Evolutionary conservation across 352 stramenopile genomes (phyloP), one percentile per base, ranked within the genome.

Genomic region (Halophytophthora batemanensis): DNA sequence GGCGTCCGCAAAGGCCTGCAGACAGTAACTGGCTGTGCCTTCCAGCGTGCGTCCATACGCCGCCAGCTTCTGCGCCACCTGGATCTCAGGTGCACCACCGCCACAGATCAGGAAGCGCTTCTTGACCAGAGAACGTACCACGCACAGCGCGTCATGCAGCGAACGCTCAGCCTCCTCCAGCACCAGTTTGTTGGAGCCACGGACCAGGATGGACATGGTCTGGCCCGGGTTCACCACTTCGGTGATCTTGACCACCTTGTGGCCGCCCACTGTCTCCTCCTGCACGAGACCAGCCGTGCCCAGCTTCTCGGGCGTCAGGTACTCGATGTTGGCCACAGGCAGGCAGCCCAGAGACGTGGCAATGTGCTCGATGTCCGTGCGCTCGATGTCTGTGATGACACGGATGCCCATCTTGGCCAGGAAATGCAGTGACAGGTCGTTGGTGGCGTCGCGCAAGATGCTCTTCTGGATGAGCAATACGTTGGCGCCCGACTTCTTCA

Each of bases 381-480:
- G 82, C 70, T 99, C 97, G 50, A 99, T 91, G 70, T 99, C 96
- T 22, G 95, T 98, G 49, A 99, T 98, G 6, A 99, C 97, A 56
- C 98, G 90, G 73, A 99, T 99, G 56, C 95, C 97, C 94, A 99
- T 99, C 73, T 99, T 99, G 65, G 96, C 97, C 28, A 99, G 66
- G 64, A 99, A 99, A 64, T 99, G 98, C 17, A 99, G 81, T 62
- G 88, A 98, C 48, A 99, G 72, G 82, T 99, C 98, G 77, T 99
- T 99, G 59, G 98, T 99, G 18, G 97, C 97, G 80, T 99, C 97
- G 33, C 97, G 87, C 34, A 99, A 69, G 63, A 99, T 99, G 45
- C 82, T 97, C 73, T 99, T 99, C 87, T 99, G 97, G 58, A 99
- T 98, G n/a, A 99, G 82, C 47, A 99, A 66, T 34, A 99, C 97